Percentiles rank a stretch among this genome's conserved stretches.
These are phyloP conservation scores for Entomortierella parvispora DNA, from an alignment of 192 early-diverging fungal genomes.

Conservation along the genomic window DNA sequence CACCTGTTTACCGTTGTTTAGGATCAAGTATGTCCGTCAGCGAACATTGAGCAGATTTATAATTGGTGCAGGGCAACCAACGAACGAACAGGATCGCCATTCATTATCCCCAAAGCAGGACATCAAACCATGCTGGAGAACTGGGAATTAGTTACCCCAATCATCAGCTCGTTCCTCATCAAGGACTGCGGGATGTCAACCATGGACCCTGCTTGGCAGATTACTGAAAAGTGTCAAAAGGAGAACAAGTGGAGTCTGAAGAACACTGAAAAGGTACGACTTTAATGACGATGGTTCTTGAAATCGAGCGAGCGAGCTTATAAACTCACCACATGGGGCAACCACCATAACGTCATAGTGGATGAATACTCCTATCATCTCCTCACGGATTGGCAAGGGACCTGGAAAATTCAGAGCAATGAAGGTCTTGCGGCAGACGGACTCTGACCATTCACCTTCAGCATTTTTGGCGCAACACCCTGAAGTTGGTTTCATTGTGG, in stretches of 20 bases:
- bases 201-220: constrained; percentile 63
- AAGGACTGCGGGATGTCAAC: constrained; percentile 60
- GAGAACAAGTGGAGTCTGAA: constrained; percentile 72
- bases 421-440: constrained; percentile 68
- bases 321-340: too few species aligned
- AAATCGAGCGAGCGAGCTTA: too few species aligned
- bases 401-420: constrained; percentile 60
- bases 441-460: constrained; percentile 60
- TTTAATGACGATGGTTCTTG: too few species aligned
- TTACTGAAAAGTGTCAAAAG: constrained; percentile 55
- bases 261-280: constrained; percentile 69
- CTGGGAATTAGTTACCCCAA: constrained; percentile 60
- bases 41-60: constrained; percentile 55
- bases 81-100: constrained; percentile 33
- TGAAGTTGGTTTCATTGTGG: constrained; percentile 62
- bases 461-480: constrained; percentile 61
- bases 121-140: constrained; percentile 62
- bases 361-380: constrained; percentile 59
- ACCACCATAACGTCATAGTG: constrained; percentile 43
- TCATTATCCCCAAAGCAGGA: constrained; percentile 58
- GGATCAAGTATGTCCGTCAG: constrained; percentile 53
- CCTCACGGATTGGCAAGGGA: constrained; percentile 42
- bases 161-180: constrained; percentile 64
- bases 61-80: constrained; percentile 41
- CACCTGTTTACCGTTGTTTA: constrained; percentile 9